A percentile compares a stretch with the other conserved stretches of the same genome.
phyloP scores from a whole-genome alignment of 441 rosid genomes.

The Adansonia grandidieri region DNA sequence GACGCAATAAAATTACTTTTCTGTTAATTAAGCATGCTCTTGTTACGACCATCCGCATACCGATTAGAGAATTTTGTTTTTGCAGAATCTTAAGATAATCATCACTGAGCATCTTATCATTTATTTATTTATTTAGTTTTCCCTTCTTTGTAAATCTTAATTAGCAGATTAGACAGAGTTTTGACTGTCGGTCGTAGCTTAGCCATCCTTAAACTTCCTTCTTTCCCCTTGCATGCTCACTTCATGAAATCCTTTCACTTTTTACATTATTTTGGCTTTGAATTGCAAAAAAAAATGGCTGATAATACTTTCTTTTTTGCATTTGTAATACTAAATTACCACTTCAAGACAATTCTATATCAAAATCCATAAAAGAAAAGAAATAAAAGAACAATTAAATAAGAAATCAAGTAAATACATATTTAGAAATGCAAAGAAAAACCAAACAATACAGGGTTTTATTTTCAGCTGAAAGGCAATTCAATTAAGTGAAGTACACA shows the following conservation, averaged over 20 bases:
- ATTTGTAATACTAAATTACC: no score
- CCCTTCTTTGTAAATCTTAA: neutral
- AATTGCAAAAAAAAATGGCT: no score
- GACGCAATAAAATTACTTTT: neutral
- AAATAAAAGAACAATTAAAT: no score
- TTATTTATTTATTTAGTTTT: neutral
- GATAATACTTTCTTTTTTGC: no score
- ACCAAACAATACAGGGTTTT: neutral
- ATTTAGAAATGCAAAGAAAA: neutral
- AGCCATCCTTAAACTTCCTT: neutral
- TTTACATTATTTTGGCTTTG: no score
- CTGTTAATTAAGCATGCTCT: neutral
- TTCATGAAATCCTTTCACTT: neutral
- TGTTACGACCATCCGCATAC: neutral
- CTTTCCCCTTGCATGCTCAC: no score
- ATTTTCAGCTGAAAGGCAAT: conserved; percentile 4
- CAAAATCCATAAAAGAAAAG: no score
- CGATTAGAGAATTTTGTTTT: neutral
- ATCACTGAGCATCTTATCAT: neutral
- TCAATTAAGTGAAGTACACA: neutral
- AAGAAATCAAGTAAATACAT: neutral
- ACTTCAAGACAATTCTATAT: no score
- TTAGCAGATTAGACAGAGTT: neutral
- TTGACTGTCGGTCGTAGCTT: neutral
- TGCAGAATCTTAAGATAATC: no score